Evolutionary conservation across 306 rosid species (phyloP).

Genomic region (Ochetophila trinervis): DNA sequence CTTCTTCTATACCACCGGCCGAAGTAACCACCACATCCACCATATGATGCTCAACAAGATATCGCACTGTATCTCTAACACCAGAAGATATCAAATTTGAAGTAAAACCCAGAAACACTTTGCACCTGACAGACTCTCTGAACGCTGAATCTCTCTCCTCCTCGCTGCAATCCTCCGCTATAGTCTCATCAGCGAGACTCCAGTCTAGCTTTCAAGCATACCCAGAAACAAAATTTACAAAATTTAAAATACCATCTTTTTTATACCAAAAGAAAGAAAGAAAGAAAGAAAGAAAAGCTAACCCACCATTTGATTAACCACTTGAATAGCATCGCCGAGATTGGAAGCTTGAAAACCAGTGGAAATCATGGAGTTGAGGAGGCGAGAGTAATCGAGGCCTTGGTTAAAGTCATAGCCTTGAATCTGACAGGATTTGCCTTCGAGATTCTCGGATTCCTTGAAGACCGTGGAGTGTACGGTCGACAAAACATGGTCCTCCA

Average conservation of each 20-base stretch:
- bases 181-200: conserved; percentile 71
- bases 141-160: conserved; percentile 48
- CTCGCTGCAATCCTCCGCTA: conserved; percentile 50
- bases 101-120: conserved; percentile 87
- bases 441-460: conserved; percentile 61
- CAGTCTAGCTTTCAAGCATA: conserved; percentile 68
- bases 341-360: conserved; percentile 94
- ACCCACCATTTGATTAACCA: conserved; percentile 72
- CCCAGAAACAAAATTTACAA: background rate
- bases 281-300: conserved; percentile 1
- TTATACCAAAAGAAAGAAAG: background rate
- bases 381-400: conserved; percentile 59
- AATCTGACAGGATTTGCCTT: conserved; percentile 51
- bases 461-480: conserved; percentile 57
- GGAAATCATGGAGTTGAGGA: conserved; percentile 54
- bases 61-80: conserved; percentile 79
- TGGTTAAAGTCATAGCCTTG: conserved; percentile 83
- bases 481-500: conserved; percentile 28
- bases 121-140: conserved; percentile 57
- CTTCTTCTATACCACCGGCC: conserved; percentile 93
- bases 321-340: conserved; percentile 69
- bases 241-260: too few relatives aligned
- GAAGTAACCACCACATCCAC: conserved; percentile 92
- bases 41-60: conserved; percentile 78
- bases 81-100: conserved; percentile 94